Percentiles rank a stretch among this genome's conserved stretches.
phyloP scores from a whole-genome alignment of 2,329 filamentous ascomycete species.

The Cercospora canescens region DNA sequence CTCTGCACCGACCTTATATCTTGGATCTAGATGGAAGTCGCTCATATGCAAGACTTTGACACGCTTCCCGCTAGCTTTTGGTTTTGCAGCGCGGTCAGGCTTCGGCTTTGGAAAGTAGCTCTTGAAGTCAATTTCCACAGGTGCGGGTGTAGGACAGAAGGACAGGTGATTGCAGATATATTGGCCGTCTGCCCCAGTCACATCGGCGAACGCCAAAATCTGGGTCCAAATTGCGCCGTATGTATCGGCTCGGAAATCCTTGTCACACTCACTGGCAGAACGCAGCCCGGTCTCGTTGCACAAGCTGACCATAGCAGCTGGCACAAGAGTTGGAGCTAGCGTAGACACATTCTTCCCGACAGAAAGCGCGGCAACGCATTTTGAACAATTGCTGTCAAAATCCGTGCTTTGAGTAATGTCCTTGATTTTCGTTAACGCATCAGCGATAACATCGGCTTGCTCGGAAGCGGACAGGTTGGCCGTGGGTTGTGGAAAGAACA shows the following conservation, averaged over 20 bases:
- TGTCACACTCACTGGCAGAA: slow-evolving; percentile 50
- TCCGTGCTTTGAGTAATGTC: slow-evolving; percentile 41
- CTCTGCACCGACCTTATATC: slow-evolving; percentile 55
- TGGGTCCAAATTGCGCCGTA: slow-evolving; percentile 61
- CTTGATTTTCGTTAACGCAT: slow-evolving; percentile 47
- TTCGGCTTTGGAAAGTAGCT: slow-evolving; percentile 56
- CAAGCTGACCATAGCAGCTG: slow-evolving; percentile 52
- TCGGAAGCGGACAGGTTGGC: slow-evolving; percentile 46
- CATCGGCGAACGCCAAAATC: slow-evolving; percentile 54
- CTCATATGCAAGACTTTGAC: slow-evolving; percentile 59
- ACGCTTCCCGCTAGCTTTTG: slow-evolving; percentile 52
- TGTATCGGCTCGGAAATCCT: slow-evolving; percentile 48
- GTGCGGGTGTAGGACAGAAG: slow-evolving; percentile 51
- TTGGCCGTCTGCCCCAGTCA: slow-evolving; percentile 55
- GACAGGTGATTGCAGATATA: slow-evolving; percentile 58
- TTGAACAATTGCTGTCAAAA: slow-evolving; percentile 49
- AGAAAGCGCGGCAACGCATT: slow-evolving; percentile 54
- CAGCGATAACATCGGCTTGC: slow-evolving; percentile 45
- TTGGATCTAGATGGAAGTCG: slow-evolving; percentile 56
- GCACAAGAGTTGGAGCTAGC: slow-evolving; percentile 50
- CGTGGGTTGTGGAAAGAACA: slow-evolving; percentile 51
- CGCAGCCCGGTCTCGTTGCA: slow-evolving; percentile 52
- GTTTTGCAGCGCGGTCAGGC: slow-evolving; percentile 46
- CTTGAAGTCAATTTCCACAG: slow-evolving; percentile 47
- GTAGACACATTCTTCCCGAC: slow-evolving; percentile 54